Conservation (phyloP, 306 rosid species). For the Quercus variabilis region DNA sequence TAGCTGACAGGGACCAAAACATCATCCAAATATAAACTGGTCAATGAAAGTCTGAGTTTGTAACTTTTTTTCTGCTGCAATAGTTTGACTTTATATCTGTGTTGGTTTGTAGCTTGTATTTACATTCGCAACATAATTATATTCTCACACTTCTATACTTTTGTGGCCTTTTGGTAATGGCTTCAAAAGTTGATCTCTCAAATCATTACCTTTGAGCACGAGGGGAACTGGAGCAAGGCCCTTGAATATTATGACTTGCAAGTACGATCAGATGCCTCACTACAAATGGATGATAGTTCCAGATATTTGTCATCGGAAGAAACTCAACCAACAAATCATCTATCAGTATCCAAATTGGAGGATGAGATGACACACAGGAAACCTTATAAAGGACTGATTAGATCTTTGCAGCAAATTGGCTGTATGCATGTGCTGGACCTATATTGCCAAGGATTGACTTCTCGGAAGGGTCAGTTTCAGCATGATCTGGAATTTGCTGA, state of each 20-base stretch:
- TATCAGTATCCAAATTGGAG: conserved; percentile 31
- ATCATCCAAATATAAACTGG: not conserved
- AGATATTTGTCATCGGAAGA: conserved; percentile 35
- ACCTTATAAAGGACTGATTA: conserved; percentile 78
- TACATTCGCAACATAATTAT: not conserved
- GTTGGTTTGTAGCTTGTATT: not conserved
- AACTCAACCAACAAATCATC: conserved; percentile 34
- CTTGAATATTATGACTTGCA: conserved; percentile 91
- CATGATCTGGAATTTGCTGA: conserved; percentile 84
- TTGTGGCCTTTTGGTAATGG: conserved; percentile 30
- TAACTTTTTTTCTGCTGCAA: not conserved
- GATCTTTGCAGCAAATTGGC: conserved; percentile 86
- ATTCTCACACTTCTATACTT: conserved; percentile 16
- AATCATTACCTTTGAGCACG: conserved; percentile 82
- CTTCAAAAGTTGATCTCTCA: conserved; percentile 67
- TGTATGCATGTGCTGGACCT: conserved; percentile 82
- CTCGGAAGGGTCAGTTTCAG: conserved; percentile 58
- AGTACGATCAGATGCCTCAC: conserved; percentile 57
- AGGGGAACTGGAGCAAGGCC: conserved; percentile 98
- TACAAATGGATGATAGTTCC: conserved; percentile 35
- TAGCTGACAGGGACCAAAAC: not conserved
- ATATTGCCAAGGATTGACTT: conserved; percentile 86
- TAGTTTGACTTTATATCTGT: not conserved
- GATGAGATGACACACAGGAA: conserved; percentile 50
- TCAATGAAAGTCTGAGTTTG: not conserved